Evolutionary conservation across 441 rosid species (phyloP), one percentile per base, ranked within the genome.

Genomic region (Geranium incanum): DNA sequence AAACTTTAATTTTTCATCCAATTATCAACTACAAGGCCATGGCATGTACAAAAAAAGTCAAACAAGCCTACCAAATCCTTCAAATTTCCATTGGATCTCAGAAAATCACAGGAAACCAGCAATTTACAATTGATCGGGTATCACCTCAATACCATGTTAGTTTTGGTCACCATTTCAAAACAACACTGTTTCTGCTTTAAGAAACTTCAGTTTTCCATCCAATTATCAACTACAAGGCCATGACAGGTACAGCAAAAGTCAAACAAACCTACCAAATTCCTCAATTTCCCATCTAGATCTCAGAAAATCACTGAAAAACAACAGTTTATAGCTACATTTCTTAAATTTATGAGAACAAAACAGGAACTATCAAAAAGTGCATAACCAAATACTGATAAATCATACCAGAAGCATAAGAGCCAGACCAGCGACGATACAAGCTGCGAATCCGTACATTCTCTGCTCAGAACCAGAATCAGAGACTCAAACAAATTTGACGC

Each of bases 391-490:
- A 5, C 7, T 15, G 7, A 67, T 67, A 7, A 70, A 11, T 55
- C 75, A 55, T 84, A 91, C 96, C 94, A 92, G 84, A 75, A 88
- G 81, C 95, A 86, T 88, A 69, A 82, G 84, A 38, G 80, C 81
- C 33, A 92, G 77, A 60, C 95, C 97, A 71, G 80, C 84, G 33
- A 80, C 81, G 74, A 85, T 78, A 72, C 89, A 88, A 3, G 86
- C 91, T 0, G 86, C 88, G 74, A 86, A 92, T 50, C 80, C 90
- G 78, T 83, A 88, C 86, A 88, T 76, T 78, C 92, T 88, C 96
- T 89, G 86, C 74, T 63, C 68, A 66, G 68, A 37, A 9, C n/a
- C 70, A 76, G 59, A 19, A 59, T 59, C 64, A 65, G 70, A 72
- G 62, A 63, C 68, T 67, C 70, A 68, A 19, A 73, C 21, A 45